Base-by-base conservation (phyloP, 2,329 filamentous ascomycete genomes). In the Cryoendolithus antarcticus region DNA sequence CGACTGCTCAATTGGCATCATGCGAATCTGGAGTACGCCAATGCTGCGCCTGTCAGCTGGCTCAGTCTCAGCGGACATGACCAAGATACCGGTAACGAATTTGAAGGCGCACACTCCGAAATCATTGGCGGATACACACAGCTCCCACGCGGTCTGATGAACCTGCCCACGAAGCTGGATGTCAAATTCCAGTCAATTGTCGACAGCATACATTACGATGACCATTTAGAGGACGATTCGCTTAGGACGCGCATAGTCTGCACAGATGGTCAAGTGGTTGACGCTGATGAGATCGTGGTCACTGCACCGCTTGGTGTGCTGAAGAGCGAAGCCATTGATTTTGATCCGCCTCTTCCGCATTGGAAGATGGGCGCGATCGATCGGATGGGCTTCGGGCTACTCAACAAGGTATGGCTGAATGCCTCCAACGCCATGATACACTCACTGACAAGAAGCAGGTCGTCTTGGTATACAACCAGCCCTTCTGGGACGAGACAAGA, bases 21-120 rank as follows among this genome's bases (percentile, higher is more conserved):
- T 59, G 93, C 93, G 48, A 98, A 98, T 56, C 71, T 98, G 9
- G 91, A 98, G 61, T 98, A 98, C 57, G 93, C 89, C 46, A 98
- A 96, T 59, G 91, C 91, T 2, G 84, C 80, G 2, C 93, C 86
- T 48, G 77, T 94, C 39, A 80, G 82, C 48, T 81, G 82, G 46
- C 73, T 98, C 11, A 96, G 89, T 59, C 74, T 98, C 9, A 77
- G 80, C 6, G 80, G 88, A 0, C 96, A 93, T 85, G 93, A 98
- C 60, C 86, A 98, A 53, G 93, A 98, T 56, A 86, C 88, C 36
- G 91, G 91, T 1, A 95, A 98, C 52, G 91, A 98, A 57, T 98
- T 93, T 66, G 88, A 95, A 59, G 91, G 91, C 5, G 80, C 83
- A 45, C 93, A 98, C 58, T 86, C 85, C 1, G 89, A 95, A 72